These are phyloP conservation scores for Noccaea bulbosa DNA, from an alignment of 345 rosid genomes.

Conservation along the genomic window DNA sequence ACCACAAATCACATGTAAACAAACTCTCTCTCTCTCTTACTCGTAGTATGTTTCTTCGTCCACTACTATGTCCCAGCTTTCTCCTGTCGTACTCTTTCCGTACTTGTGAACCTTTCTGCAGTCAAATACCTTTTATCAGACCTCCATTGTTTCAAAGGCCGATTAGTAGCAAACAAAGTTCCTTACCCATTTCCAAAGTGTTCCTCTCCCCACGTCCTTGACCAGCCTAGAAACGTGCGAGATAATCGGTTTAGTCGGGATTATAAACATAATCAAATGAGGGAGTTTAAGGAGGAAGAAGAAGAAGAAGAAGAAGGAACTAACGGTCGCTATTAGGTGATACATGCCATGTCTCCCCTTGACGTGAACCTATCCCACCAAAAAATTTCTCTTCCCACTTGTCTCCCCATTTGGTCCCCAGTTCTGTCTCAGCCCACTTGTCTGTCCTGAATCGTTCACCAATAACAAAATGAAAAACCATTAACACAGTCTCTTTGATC, in stretches of 20 bases:
- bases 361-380: constrained; percentile 93
- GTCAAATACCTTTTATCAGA: constrained; percentile 24
- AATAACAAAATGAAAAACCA: constrained; percentile 29
- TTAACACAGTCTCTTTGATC: constrained; percentile 2
- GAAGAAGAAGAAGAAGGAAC: constrained; percentile 38
- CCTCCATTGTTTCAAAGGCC: constrained; percentile 5
- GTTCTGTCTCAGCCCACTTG: constrained; percentile 99
- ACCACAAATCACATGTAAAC: constrained; percentile 7
- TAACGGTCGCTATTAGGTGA: constrained; percentile 79
- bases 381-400: constrained; percentile 99
- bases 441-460: constrained; percentile 82
- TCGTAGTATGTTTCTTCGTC: constrained; percentile 92
- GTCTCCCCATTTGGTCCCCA: constrained; percentile 99
- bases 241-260: constrained; percentile 13
- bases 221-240: constrained; percentile 67
- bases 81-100: constrained; percentile 93
- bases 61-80: constrained; percentile 97
- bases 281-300: neutral
- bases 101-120: constrained; percentile 97
- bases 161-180: constrained; percentile 16
- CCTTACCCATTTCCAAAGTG: constrained; percentile 95
- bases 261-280: constrained; percentile 12
- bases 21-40: constrained; percentile 50
- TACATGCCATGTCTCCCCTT: constrained; percentile 99
- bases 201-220: constrained; percentile 99